Evolutionary conservation across 441 rosid species (phyloP).

Genomic region (Mallotus repandus): DNA sequence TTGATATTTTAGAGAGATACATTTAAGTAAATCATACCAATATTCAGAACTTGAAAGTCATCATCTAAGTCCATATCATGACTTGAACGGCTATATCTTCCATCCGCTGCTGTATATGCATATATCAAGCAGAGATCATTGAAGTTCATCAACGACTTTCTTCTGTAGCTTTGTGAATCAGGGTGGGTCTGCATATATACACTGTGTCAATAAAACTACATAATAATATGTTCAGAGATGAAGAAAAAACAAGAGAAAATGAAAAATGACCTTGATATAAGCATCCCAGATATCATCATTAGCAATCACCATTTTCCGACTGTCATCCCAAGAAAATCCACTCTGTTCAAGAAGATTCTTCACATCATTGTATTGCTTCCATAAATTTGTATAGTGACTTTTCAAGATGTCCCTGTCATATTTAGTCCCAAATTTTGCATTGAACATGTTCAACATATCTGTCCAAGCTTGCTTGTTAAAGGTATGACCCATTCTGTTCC

Average conservation of each 20-base stretch:
- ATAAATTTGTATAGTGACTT: conserved; percentile 44
- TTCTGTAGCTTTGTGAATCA: conserved; percentile 44
- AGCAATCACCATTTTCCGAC: conserved; percentile 46
- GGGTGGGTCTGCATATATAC: conserved; percentile 48
- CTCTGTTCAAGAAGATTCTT: conserved; percentile 52
- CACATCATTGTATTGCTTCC: conserved; percentile 57
- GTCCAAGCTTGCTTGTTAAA: conserved; percentile 62
- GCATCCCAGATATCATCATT: conserved; percentile 40
- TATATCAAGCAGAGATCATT: conserved; percentile 55
- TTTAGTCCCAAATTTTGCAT: conserved; percentile 45
- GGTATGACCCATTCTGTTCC: conserved; percentile 60
- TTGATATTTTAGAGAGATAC: background rate
- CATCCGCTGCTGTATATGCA: conserved; percentile 63
- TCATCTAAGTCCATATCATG: conserved; percentile 66
- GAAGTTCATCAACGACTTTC: conserved; percentile 43
- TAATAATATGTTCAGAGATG: background rate
- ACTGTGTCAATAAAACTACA: conserved; percentile 13
- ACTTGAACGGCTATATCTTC: conserved; percentile 66
- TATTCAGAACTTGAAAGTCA: conserved; percentile 45
- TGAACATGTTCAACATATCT: conserved; percentile 44
- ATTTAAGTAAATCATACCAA: conserved; percentile 34
- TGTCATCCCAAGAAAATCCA: conserved; percentile 57
- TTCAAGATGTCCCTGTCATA: conserved; percentile 48
- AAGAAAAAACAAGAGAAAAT: background rate
- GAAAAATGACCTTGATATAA: conserved; percentile 33